A percentile compares a stretch with the other conserved stretches of the same genome.
Conservation (phyloP, 345 rosid genomes). For the Cardamine resedifolia region DNA sequence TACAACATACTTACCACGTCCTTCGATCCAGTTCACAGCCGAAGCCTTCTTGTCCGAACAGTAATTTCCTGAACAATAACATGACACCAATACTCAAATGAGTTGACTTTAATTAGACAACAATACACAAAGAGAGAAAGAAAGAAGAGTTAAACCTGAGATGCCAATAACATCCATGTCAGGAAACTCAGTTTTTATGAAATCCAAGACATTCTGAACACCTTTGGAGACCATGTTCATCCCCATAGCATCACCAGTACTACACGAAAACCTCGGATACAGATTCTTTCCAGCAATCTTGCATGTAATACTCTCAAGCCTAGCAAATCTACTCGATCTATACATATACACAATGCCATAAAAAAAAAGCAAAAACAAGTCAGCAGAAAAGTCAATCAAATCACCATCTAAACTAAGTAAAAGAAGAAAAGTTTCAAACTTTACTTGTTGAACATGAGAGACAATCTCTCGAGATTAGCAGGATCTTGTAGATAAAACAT, state of each 20-base stretch:
- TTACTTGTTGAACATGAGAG: constrained; percentile 46
- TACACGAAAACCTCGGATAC: constrained; percentile 53
- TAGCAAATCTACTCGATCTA: constrained; percentile 63
- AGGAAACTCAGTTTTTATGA: constrained; percentile 44
- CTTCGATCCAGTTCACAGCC: constrained; percentile 74
- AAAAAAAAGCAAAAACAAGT: background rate
- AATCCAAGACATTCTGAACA: constrained; percentile 58
- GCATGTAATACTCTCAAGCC: constrained; percentile 45
- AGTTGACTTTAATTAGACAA: background rate
- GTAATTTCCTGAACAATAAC: constrained; percentile 48
- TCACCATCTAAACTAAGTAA: background rate
- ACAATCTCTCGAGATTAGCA: constrained; percentile 43
- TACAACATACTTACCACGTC: constrained; percentile 70
- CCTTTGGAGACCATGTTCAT: constrained; percentile 70
- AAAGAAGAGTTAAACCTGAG: constrained; percentile 40
- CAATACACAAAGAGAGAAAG: background rate
- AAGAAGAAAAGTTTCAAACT: background rate
- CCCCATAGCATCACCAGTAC: constrained; percentile 77
- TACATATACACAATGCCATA: background rate
- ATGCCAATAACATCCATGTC: constrained; percentile 64
- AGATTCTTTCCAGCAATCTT: constrained; percentile 56
- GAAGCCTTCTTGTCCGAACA: constrained; percentile 76
- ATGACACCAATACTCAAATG: background rate
- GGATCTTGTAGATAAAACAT: constrained; percentile 46
- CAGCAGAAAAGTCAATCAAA: background rate